Evolutionary conservation across 1,284 basidiomycete species (phyloP).

Genomic region (Melampsora americana): DNA sequence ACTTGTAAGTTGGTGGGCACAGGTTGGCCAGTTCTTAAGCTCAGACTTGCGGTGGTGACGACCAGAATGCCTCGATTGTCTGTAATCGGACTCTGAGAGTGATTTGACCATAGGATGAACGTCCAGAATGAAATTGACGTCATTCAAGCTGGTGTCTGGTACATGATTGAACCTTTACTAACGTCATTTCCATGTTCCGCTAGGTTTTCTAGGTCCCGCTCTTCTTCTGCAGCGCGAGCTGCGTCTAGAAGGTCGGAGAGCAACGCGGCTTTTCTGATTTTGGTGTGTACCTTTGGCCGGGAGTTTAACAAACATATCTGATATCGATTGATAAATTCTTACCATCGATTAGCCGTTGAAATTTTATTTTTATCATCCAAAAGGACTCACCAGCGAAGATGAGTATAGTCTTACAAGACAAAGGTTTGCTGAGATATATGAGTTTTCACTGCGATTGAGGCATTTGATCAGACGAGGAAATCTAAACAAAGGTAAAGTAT

Average conservation of each 20-base stretch:
- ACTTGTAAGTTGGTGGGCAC: background rate
- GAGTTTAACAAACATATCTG: background rate
- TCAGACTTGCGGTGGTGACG: constrained; percentile 30
- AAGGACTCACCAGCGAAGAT: background rate
- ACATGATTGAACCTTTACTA: background rate
- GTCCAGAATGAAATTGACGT: too few species aligned
- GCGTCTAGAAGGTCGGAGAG: background rate
- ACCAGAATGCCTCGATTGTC: constrained; percentile 15
- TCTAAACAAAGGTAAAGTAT: background rate
- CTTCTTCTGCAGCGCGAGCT: background rate
- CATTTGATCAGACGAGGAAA: background rate
- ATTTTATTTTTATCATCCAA: background rate
- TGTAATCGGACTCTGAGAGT: background rate
- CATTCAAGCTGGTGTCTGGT: background rate
- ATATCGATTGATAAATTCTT: background rate
- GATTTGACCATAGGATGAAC: background rate
- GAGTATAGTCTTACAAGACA: background rate
- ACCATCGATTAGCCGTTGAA: background rate
- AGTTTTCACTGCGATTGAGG: background rate
- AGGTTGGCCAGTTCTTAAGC: constrained; percentile 6
- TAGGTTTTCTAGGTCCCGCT: background rate
- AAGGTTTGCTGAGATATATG: background rate
- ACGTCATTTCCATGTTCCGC: background rate
- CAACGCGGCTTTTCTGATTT: background rate
- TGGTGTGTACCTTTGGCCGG: background rate